phyloP scores from a whole-genome alignment of 768 basidiomycete genomes.

The Russula griseocarnosa region DNA sequence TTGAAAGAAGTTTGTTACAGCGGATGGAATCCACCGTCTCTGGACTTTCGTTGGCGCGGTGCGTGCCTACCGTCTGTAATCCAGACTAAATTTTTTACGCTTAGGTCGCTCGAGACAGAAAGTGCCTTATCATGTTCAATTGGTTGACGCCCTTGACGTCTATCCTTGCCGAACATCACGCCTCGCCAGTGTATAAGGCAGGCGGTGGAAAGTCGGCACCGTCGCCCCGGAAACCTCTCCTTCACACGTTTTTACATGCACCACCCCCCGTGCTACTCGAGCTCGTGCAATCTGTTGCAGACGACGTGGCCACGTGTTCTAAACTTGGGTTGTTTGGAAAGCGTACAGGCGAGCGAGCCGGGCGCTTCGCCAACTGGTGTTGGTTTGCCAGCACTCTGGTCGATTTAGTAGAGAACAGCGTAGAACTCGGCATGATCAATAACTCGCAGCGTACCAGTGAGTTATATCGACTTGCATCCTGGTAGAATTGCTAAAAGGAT shows the following conservation, averaged over 20 bases:
- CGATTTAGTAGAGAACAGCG: slow-evolving; percentile 76
- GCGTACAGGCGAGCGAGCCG: slow-evolving; percentile 63
- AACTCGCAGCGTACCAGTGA: slow-evolving; percentile 61
- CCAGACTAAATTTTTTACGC: not conserved
- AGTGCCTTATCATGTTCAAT: slow-evolving; percentile 77
- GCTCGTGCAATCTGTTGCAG: slow-evolving; percentile 66
- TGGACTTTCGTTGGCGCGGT: slow-evolving; percentile 76
- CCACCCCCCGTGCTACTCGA: slow-evolving; percentile 81
- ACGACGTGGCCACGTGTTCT: slow-evolving; percentile 77
- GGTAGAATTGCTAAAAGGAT: slow-evolving; percentile 12
- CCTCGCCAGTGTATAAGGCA: slow-evolving; percentile 58
- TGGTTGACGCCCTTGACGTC: slow-evolving; percentile 75
- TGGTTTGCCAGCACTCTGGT: slow-evolving; percentile 80
- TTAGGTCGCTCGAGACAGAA: slow-evolving; percentile 43
- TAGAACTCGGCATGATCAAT: slow-evolving; percentile 69
- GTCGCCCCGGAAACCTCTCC: slow-evolving; percentile 48
- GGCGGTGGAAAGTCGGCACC: slow-evolving; percentile 32
- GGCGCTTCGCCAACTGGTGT: slow-evolving; percentile 77
- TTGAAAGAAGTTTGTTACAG: slow-evolving; percentile 54
- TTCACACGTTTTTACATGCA: slow-evolving; percentile 72
- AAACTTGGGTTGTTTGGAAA: slow-evolving; percentile 65
- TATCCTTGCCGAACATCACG: slow-evolving; percentile 65
- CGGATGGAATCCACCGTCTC: slow-evolving; percentile 60
- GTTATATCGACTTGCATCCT: slow-evolving; percentile 12
- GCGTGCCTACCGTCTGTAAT: slow-evolving; percentile 18